A percentile compares a stretch with the other conserved stretches of the same genome.
Conservation (phyloP, 768 basidiomycete species). For the Naganishia vaughanmartiniae region DNA sequence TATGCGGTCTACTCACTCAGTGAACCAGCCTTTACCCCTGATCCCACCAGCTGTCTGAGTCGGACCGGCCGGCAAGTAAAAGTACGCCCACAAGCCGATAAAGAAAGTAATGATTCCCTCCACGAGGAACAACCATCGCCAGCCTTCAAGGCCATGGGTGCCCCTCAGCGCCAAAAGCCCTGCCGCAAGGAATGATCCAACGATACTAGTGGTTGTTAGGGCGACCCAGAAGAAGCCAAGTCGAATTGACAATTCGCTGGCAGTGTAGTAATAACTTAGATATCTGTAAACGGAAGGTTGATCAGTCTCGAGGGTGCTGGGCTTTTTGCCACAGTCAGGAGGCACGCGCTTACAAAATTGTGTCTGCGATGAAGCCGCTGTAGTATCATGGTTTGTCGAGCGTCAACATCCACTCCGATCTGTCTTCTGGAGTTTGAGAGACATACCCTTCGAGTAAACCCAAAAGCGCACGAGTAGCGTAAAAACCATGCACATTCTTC, state of each 20-base stretch:
- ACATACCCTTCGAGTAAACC: slow-evolving; percentile 31
- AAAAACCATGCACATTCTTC: slow-evolving; percentile 23
- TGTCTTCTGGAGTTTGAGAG: too few relatives aligned
- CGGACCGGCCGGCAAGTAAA: slow-evolving; percentile 64
- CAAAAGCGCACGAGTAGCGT: slow-evolving; percentile 32
- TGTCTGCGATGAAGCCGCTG: slow-evolving; percentile 31
- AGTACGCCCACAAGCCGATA: slow-evolving; percentile 59
- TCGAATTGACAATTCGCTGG: slow-evolving; percentile 38
- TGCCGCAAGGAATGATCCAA: slow-evolving; percentile 32
- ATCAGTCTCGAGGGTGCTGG: slow-evolving; percentile 1
- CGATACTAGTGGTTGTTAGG: slow-evolving; percentile 34
- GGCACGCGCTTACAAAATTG: slow-evolving; percentile 12
- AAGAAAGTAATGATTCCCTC: slow-evolving; percentile 58
- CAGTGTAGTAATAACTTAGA: slow-evolving; percentile 40
- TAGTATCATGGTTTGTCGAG: not conserved
- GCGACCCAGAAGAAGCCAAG: slow-evolving; percentile 43
- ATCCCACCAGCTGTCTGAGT: slow-evolving; percentile 66
- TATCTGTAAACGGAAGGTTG: slow-evolving; percentile 29
- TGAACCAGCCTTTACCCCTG: slow-evolving; percentile 65
- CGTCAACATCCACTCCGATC: not conserved
- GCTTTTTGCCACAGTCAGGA: slow-evolving; percentile 33
- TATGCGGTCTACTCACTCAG: slow-evolving; percentile 54
- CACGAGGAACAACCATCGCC: slow-evolving; percentile 35
- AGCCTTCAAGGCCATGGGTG: slow-evolving; percentile 19
- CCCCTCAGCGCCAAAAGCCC: slow-evolving; percentile 24